Percentiles rank a stretch among this genome's conserved stretches.
Evolutionary conservation across 2,329 filamentous ascomycete species (phyloP).

Genomic region (Aspergillus candidus): DNA sequence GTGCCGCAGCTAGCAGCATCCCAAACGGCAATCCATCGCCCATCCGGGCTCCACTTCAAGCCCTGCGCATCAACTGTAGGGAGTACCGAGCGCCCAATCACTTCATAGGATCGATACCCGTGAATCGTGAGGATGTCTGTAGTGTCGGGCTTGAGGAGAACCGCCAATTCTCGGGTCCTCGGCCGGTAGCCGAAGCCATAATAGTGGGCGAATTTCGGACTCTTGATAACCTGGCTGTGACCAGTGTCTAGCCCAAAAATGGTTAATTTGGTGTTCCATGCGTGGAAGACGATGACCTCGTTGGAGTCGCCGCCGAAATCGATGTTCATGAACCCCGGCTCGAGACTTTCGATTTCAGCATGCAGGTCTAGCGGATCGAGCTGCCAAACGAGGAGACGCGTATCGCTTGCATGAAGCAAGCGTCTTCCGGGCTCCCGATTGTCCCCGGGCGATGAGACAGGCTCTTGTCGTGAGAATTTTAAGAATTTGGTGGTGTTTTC

Average conservation of each 20-base stretch:
- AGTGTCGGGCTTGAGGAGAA: conserved; percentile 35
- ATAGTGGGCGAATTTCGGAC: conserved; percentile 33
- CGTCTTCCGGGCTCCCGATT: conserved; percentile 20
- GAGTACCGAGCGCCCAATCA: conserved; percentile 31
- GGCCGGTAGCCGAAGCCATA: conserved; percentile 36
- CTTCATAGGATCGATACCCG: conserved; percentile 29
- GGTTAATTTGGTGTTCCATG: conserved; percentile 35
- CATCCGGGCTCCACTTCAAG: conserved; percentile 55
- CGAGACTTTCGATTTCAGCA: conserved; percentile 38
- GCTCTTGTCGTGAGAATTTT: conserved; percentile 22
- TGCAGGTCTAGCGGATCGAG: conserved; percentile 30
- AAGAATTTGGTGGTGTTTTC: conserved; percentile 27
- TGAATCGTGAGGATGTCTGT: conserved; percentile 37
- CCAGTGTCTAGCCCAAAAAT: conserved; percentile 32
- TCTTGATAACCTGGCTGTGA: conserved; percentile 34
- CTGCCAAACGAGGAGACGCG: conserved; percentile 33
- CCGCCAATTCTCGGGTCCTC: conserved; percentile 34
- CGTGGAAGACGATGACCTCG: conserved; percentile 35
- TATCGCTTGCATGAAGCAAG: conserved; percentile 30
- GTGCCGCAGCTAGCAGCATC: conserved; percentile 49
- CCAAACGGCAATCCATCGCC: conserved; percentile 54
- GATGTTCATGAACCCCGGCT: conserved; percentile 29
- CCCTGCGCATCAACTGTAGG: conserved; percentile 53
- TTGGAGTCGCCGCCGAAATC: conserved; percentile 35
- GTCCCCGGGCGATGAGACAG: not conserved